A percentile compares a stretch with the other conserved stretches of the same genome.
These are phyloP conservation scores for Nidularia pulvinata DNA, from an alignment of 768 basidiomycete genomes.

Conservation along the genomic window DNA sequence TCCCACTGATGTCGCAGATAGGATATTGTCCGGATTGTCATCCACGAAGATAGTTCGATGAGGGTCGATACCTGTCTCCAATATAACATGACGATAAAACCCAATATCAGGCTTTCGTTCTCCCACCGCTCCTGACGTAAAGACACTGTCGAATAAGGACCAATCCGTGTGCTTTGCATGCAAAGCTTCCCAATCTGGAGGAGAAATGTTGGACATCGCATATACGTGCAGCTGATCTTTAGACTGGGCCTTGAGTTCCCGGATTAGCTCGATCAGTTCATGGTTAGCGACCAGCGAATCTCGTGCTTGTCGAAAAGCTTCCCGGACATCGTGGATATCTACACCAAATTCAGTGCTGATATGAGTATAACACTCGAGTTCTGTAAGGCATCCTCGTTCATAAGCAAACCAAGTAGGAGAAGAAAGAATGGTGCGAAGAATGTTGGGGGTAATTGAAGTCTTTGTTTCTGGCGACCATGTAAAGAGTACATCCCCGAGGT, in stretches of 20 bases:
- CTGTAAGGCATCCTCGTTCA: slow-evolving; percentile 43
- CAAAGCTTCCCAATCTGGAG: slow-evolving; percentile 46
- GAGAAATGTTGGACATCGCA: slow-evolving; percentile 62
- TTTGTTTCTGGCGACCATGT: slow-evolving; percentile 48
- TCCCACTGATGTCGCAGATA: slow-evolving; percentile 56
- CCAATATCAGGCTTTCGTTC: slow-evolving; percentile 58
- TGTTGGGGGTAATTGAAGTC: slow-evolving; percentile 37
- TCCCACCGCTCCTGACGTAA: slow-evolving; percentile 48
- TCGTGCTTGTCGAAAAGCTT: slow-evolving; percentile 45
- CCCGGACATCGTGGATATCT: slow-evolving; percentile 32
- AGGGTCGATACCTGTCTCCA: slow-evolving; percentile 41
- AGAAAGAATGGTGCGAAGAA: slow-evolving; percentile 38
- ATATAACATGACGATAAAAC: slow-evolving; percentile 49
- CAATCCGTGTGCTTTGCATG: slow-evolving; percentile 43
- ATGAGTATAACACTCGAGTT: slow-evolving; percentile 40
- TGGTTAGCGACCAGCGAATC: slow-evolving; percentile 44
- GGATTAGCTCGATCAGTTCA: slow-evolving; percentile 43
- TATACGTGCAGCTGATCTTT: slow-evolving; percentile 38
- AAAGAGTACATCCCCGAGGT: slow-evolving; percentile 58
- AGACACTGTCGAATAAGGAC: slow-evolving; percentile 46
- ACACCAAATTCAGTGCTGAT: slow-evolving; percentile 38
- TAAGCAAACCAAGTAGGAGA: slow-evolving; percentile 54
- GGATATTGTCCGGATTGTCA: slow-evolving; percentile 58
- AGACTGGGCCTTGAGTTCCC: slow-evolving; percentile 38
- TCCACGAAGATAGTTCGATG: slow-evolving; percentile 52